phyloP scores from a whole-genome alignment of 2,329 filamentous ascomycete species.

The Sporothrix globosa region DNA sequence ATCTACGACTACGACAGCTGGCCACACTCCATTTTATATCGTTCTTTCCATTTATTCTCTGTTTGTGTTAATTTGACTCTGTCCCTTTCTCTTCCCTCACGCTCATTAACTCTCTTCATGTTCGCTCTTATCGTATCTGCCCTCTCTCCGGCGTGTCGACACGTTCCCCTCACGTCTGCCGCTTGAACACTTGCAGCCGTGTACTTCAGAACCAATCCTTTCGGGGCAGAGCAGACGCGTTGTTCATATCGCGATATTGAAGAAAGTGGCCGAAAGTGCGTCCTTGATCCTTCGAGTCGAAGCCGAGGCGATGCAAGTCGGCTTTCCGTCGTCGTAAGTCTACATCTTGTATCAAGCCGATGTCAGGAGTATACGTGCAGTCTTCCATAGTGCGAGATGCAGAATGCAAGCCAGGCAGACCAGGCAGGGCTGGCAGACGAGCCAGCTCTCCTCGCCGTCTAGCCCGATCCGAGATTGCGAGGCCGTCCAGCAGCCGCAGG shows the following conservation, averaged over 20 bases:
- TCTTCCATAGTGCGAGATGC: background rate
- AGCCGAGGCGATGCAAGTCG: background rate
- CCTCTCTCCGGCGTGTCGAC: background rate
- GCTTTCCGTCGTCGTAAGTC: background rate
- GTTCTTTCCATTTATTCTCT: too few relatives aligned
- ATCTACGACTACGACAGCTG: background rate
- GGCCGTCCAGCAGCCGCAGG: slow-evolving; percentile 6
- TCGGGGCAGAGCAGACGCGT: slow-evolving; percentile 1
- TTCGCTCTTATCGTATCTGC: background rate
- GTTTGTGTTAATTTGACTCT: too few relatives aligned
- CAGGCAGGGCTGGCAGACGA: too few relatives aligned
- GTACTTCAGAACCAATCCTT: slow-evolving; percentile 10
- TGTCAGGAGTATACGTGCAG: background rate
- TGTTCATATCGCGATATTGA: slow-evolving; percentile 22
- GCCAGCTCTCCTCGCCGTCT: slow-evolving; percentile 4
- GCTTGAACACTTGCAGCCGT: background rate
- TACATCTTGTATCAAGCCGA: background rate
- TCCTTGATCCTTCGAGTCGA: background rate
- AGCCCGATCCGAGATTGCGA: slow-evolving; percentile 19
- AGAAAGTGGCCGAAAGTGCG: background rate
- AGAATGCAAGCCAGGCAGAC: background rate
- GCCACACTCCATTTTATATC: slow-evolving; percentile 5
- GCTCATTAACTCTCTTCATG: background rate
- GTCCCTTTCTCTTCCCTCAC: background rate
- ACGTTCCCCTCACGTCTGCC: background rate